These are phyloP conservation scores for Vitis rotundifolia DNA, from an alignment of 164 flowering plant species.

Conservation along the genomic window DNA sequence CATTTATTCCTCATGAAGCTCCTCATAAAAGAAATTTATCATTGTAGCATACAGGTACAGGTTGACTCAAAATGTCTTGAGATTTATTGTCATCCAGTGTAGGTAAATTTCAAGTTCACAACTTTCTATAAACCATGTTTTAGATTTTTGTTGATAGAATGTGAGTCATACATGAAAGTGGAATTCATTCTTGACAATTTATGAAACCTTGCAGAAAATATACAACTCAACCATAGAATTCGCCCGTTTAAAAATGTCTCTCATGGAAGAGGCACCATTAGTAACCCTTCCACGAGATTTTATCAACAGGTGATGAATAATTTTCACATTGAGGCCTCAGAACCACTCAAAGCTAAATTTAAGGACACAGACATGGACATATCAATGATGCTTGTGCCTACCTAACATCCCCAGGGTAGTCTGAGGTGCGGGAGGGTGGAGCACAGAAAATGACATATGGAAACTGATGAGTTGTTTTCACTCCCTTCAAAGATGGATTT, in stretches of 20 bases:
- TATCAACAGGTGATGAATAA: neutral
- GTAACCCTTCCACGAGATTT: neutral
- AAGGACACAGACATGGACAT: too few relatives aligned
- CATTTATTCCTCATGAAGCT: neutral
- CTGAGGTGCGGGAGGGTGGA: constrained; percentile 70
- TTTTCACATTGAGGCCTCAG: too few relatives aligned
- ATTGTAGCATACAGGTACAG: neutral
- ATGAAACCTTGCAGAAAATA: too few relatives aligned
- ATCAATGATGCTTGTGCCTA: constrained; percentile 8
- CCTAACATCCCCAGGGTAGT: constrained; percentile 92
- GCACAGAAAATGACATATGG: constrained; percentile 93
- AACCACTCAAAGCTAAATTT: too few relatives aligned
- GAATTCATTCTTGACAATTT: neutral
- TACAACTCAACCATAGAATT: neutral
- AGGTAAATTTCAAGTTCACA: neutral
- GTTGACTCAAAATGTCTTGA: neutral
- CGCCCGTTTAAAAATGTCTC: too few relatives aligned
- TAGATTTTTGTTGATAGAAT: neutral
- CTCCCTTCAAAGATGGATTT: constrained; percentile 57
- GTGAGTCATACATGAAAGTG: neutral
- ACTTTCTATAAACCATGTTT: neutral
- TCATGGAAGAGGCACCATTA: neutral
- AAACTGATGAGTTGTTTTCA: constrained; percentile 33
- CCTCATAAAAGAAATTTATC: neutral
- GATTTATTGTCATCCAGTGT: neutral